Base-by-base conservation (phyloP, 345 rosid genomes). In the Melastoma malabathricum region DNA sequence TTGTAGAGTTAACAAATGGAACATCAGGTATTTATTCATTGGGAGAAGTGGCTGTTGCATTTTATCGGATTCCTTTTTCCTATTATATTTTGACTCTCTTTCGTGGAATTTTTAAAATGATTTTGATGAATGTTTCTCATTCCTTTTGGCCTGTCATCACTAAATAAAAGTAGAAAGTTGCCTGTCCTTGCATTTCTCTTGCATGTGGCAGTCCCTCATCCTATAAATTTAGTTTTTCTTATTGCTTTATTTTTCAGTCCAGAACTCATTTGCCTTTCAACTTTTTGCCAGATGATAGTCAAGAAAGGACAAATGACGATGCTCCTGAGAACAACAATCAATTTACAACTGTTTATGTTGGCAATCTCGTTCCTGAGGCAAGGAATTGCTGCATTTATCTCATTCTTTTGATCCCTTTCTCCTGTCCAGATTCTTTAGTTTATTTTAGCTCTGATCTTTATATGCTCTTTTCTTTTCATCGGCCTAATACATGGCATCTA, bases 281-380 rank as follows among this genome's bases (percentile, higher is more conserved):
- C 10, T 10, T 51, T 51, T 51, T 43, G 16, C 41, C 31, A 89
- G 97, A 89, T 64, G 95, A 89, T 68, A 83, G 89, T 56, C 82
- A 78, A 72, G 97, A 82, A 61, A 70, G 65, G 55, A 27, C 74
- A 47, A 78, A 65, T 46, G 82, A 63, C 51, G 97, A 85, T 59
- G 84, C 85, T 69, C 95, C 97, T 31, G 96, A 87, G 65, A 76
- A 76, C 60, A 82, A 68, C 64, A 70, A 77, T 51, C 82, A 73
- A 55, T 77, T 71, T 56, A 77, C 79, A 10, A 77, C 83, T 25
- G 83, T 81, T 56, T 81, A 81, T 66, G 81, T 77, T 16, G 87
- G 87, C 50, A 81, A 81, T 70, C 83, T 81, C 59, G 75, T 83
- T 14, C 83, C 79, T 18, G 83, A 81, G 79, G 87, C 59, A 67